These are phyloP conservation scores for Mrakiaceae sp. DNA, from an alignment of 1,284 basidiomycete species.

Conservation along the genomic window DNA sequence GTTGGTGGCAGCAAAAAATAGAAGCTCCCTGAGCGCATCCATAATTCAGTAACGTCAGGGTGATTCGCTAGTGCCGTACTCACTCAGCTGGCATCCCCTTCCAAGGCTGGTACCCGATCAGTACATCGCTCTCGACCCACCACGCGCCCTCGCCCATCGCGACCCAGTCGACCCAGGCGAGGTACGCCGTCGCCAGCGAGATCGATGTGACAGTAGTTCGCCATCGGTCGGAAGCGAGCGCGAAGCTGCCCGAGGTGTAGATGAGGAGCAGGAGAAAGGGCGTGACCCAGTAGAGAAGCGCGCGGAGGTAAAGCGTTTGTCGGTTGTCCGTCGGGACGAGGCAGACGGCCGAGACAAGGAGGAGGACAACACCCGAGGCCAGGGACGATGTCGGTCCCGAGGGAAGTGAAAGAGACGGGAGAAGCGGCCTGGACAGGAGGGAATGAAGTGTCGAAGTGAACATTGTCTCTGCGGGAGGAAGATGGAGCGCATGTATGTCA, in stretches of 20 bases:
- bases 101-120: background rate
- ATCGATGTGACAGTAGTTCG: background rate
- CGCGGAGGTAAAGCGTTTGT: background rate
- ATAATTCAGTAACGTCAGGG: too few relatives aligned
- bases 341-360: background rate
- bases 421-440: slow-evolving; percentile 1
- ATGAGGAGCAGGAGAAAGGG: background rate
- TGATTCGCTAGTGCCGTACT: too few relatives aligned
- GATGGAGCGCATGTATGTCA: background rate
- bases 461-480: background rate
- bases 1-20: slow-evolving; percentile 6
- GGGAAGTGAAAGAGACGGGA: slow-evolving; percentile 7
- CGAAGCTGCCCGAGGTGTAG: background rate
- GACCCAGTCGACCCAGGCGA: slow-evolving; percentile 3
- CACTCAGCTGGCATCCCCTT: background rate
- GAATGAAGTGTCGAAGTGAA: background rate
- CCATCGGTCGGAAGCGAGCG: background rate
- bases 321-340: background rate
- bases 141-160: slow-evolving; percentile 5
- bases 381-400: background rate
- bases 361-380: background rate
- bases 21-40: background rate
- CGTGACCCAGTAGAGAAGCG: background rate
- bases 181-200: background rate
- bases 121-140: background rate